These are phyloP conservation scores for Bromus sterilis DNA, from an alignment of 176 grass and related monocot genomes.

Conservation along the genomic window DNA sequence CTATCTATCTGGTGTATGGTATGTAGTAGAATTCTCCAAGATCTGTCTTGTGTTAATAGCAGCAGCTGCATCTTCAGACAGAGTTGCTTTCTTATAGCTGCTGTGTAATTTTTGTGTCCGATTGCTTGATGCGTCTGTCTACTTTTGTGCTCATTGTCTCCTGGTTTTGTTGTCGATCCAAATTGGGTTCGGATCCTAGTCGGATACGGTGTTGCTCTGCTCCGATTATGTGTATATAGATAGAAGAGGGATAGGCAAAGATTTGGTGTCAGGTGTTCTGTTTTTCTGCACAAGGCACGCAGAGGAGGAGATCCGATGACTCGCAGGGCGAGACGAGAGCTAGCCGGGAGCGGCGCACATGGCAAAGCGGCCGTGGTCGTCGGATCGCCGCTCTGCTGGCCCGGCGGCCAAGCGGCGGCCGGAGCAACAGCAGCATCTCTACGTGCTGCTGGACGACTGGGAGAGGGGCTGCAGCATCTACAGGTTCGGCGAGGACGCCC, in stretches of 20 bases:
- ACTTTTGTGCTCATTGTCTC: not conserved
- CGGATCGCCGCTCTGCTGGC: not conserved
- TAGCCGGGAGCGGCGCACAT: not conserved
- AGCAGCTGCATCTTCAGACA: not conserved
- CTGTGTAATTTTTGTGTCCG: conserved; percentile 1
- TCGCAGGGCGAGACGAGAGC: not conserved
- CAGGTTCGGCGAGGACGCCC: not conserved
- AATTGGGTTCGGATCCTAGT: not conserved
- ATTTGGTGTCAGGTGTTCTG: no score
- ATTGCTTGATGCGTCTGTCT: not conserved
- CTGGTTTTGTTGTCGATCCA: not conserved
- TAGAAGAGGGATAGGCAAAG: no score
- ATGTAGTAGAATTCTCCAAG: not conserved
- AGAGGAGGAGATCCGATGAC: not conserved
- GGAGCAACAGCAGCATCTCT: not conserved
- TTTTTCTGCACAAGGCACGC: not conserved
- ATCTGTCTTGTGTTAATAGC: conserved; percentile 11
- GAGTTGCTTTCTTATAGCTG: not conserved
- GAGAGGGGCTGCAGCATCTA: not conserved
- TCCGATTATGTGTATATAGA: no score
- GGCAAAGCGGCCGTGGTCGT: not conserved
- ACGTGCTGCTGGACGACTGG: conserved; percentile 9
- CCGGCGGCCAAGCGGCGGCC: not conserved
- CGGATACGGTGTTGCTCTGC: not conserved
- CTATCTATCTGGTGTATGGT: not conserved